Evolutionary conservation across 2,329 filamentous ascomycete genomes (phyloP).

Genomic region (Raffaelea deltoideospora): DNA sequence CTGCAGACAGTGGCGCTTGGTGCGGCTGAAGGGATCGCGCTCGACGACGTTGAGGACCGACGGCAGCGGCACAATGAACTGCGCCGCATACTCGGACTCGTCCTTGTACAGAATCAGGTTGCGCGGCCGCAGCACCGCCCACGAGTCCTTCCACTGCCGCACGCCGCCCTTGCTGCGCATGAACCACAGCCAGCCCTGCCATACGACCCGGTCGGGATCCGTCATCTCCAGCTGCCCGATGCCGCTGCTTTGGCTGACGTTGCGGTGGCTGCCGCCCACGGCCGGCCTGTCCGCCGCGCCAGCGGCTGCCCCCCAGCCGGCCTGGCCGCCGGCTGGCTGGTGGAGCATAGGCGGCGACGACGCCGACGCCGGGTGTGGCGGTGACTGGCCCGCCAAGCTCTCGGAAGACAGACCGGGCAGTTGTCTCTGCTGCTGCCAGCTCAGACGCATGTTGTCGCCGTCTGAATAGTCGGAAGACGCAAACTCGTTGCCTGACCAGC

Average conservation of each 20-base stretch:
- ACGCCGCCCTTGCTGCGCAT: constrained; percentile 72
- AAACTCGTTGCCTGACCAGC: constrained; percentile 47
- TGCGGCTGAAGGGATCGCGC: constrained; percentile 73
- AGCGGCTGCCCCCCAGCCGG: too few species aligned
- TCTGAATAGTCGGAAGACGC: constrained; percentile 84
- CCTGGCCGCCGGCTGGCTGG: background rate
- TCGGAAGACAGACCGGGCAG: constrained; percentile 36
- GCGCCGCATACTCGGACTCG: constrained; percentile 75
- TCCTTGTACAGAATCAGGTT: constrained; percentile 88
- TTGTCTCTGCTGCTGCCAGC: constrained; percentile 22
- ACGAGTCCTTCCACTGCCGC: constrained; percentile 86
- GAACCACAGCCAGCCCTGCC: constrained; percentile 79
- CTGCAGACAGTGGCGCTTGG: constrained; percentile 77
- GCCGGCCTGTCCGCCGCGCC: too few species aligned
- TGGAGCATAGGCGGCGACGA: constrained; percentile 1
- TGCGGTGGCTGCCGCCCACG: constrained; percentile 14
- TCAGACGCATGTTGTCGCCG: too few species aligned
- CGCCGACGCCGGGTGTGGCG: constrained; percentile 10
- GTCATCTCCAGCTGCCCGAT: constrained; percentile 29
- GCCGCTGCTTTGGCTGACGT: constrained; percentile 48
- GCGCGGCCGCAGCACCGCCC: constrained; percentile 77
- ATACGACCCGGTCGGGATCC: constrained; percentile 79
- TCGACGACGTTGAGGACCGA: constrained; percentile 83
- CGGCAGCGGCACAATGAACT: constrained; percentile 64
- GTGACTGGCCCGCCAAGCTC: constrained; percentile 27